phyloP scores from a whole-genome alignment of 1,284 basidiomycete genomes.

The Puccinia triticina region DNA sequence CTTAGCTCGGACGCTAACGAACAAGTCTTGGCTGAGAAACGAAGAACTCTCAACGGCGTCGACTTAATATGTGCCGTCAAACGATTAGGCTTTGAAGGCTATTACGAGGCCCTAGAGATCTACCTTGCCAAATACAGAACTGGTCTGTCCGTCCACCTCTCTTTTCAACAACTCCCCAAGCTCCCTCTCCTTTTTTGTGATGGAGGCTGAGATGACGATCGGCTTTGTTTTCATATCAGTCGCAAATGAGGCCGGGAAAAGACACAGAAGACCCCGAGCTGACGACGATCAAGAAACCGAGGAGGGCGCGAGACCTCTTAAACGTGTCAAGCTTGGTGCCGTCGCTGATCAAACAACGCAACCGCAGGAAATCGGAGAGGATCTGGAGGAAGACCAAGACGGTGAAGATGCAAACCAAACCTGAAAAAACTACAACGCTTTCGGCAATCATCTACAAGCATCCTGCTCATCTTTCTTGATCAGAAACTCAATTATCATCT shows the following conservation, averaged over 20 bases:
- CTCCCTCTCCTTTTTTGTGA: background rate
- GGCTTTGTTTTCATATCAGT: background rate
- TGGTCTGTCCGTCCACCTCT: background rate
- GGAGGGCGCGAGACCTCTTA: background rate
- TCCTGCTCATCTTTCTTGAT: no score
- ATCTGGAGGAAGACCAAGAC: no score
- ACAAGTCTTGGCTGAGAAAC: slow-evolving; percentile 12
- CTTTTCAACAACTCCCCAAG: background rate
- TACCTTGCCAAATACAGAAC: slow-evolving; percentile 47
- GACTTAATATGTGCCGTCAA: slow-evolving; percentile 29
- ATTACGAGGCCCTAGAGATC: slow-evolving; percentile 43
- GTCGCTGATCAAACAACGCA: no score
- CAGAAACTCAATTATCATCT: no score
- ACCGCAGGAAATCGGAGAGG: no score
- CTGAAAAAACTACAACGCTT: no score
- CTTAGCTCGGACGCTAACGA: slow-evolving; percentile 30
- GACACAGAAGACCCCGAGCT: slow-evolving; percentile 25
- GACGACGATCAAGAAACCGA: slow-evolving; percentile 26
- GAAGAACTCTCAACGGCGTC: slow-evolving; percentile 38
- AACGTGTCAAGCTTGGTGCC: background rate
- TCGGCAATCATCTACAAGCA: no score
- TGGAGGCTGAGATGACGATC: background rate
- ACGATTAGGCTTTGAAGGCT: slow-evolving; percentile 36
- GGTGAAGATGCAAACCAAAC: no score
- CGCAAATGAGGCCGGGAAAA: slow-evolving; percentile 32